Percentiles rank a stretch among this genome's conserved stretches.
These are phyloP conservation scores for Calvatia gigantea DNA, from an alignment of 768 basidiomycete species.

Conservation along the genomic window DNA sequence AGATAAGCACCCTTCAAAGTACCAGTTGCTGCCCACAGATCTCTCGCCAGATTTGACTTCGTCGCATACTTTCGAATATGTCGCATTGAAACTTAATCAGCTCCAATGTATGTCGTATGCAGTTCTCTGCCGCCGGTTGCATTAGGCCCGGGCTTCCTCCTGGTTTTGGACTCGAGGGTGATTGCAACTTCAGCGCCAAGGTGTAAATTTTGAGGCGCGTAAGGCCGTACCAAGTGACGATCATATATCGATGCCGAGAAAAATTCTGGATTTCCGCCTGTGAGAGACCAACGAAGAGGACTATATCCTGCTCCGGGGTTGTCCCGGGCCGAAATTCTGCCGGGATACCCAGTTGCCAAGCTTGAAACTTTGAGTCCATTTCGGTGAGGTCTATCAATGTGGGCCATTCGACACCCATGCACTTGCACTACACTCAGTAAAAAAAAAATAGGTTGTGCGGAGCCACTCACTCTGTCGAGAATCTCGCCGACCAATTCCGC, in stretches of 20 bases:
- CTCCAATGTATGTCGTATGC: slow-evolving; percentile 36
- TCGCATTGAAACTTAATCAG: slow-evolving; percentile 42
- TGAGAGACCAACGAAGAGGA: slow-evolving; percentile 22
- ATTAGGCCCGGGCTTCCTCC: slow-evolving; percentile 23
- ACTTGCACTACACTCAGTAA: slow-evolving; percentile 23
- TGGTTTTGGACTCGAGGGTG: slow-evolving; percentile 5
- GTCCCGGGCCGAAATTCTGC: slow-evolving; percentile 27
- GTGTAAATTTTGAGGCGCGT: slow-evolving; percentile 43
- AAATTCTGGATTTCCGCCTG: slow-evolving; percentile 27
- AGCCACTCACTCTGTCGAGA: slow-evolving; percentile 34
- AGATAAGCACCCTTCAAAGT: slow-evolving; percentile 40
- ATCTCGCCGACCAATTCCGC: slow-evolving; percentile 36
- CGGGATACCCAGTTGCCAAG: slow-evolving; percentile 41
- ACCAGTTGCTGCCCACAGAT: slow-evolving; percentile 23
- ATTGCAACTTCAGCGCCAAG: slow-evolving; percentile 31
- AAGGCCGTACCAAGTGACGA: slow-evolving; percentile 45
- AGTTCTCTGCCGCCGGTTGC: slow-evolving; percentile 32
- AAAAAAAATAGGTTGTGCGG: neutral
- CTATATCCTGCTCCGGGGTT: slow-evolving; percentile 25
- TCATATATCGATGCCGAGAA: slow-evolving; percentile 39
- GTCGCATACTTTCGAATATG: slow-evolving; percentile 25
- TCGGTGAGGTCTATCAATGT: slow-evolving; percentile 33
- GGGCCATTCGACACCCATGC: slow-evolving; percentile 31
- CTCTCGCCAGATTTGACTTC: slow-evolving; percentile 3
- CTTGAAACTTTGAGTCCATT: slow-evolving; percentile 38